phyloP scores from a whole-genome alignment of 2,329 filamentous ascomycete genomes.

The Dactylellina drechsleri region DNA sequence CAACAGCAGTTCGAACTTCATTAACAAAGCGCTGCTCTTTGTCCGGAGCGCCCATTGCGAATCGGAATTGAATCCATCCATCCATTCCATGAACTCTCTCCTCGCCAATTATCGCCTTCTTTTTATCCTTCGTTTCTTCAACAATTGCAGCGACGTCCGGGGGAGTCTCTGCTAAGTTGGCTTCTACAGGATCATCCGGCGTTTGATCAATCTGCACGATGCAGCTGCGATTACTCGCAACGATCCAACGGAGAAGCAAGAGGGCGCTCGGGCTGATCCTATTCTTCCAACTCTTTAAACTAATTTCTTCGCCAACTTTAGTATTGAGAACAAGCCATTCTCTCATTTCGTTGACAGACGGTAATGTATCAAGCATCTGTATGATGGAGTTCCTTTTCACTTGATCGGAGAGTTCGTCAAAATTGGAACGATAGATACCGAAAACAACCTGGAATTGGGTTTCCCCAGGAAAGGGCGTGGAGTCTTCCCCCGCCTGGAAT shows the following conservation, averaged over 20 bases:
- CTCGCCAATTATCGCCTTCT: slow-evolving; percentile 57
- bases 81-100: slow-evolving; percentile 72
- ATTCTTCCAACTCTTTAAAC: slow-evolving; percentile 66
- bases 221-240: slow-evolving; percentile 87
- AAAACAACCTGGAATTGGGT: slow-evolving; percentile 55
- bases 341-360: slow-evolving; percentile 70
- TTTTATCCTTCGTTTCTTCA: slow-evolving; percentile 48
- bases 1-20: slow-evolving; percentile 65
- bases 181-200: slow-evolving; percentile 56
- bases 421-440: slow-evolving; percentile 67
- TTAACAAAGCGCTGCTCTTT: slow-evolving; percentile 80
- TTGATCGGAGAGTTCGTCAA: slow-evolving; percentile 66
- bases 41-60: slow-evolving; percentile 87
- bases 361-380: slow-evolving; percentile 69
- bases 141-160: slow-evolving; percentile 31
- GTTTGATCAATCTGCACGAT: slow-evolving; percentile 77
- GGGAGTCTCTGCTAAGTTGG: slow-evolving; percentile 9
- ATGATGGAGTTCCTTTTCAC: slow-evolving; percentile 67
- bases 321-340: slow-evolving; percentile 63
- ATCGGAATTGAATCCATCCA: slow-evolving; percentile 81
- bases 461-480: slow-evolving; percentile 9
- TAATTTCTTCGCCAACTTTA: slow-evolving; percentile 56
- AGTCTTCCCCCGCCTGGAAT: slow-evolving; percentile 13
- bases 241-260: slow-evolving; percentile 83
- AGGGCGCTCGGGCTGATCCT: slow-evolving; percentile 73